Base-by-base conservation (phyloP, 257 asterid species). In the Gentiana straminea region DNA sequence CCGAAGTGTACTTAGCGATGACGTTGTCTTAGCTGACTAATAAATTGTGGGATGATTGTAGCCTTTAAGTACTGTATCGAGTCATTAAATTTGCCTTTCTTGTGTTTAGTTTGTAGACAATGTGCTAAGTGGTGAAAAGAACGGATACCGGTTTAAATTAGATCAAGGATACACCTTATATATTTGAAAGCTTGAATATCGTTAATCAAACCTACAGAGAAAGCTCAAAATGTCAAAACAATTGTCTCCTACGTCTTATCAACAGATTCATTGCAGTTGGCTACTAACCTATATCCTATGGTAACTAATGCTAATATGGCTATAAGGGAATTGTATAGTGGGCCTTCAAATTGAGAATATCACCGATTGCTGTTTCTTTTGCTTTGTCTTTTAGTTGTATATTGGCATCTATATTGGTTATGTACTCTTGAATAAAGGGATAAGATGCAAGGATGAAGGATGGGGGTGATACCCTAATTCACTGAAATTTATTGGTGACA, bases 1-100 rank as follows among this genome's bases (percentile, higher is more conserved):
- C 33, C 58, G 63, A 59, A 60, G 51, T 63, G 41, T 54, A 55
- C 61, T 64, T 58, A 41, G 38, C 37, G 35, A 1, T 37, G 33
- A 33, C 34, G 5, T n/a, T 7, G 37, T 44, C 1, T 2, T 33
- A 34, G 39, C 55, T 49, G 51, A 51, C 52, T 49, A 57, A 3
- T 39, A 4, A 35, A 9, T 32, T 49, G 37, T 9, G 32, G 13
- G 36, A 33, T 13, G 32, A 36, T 44, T 7, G 41, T 33, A 13
- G 15, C 8, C 12, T 55, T 39, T 11, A 37, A 13, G 12, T 43
- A 65, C 49, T 53, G 12, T 51, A 35, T 45, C 8, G 52, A 49
- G 39, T 49, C 50, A 12, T 55, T 43, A 35, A 10, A 34, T 64
- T 54, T 52, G 8, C 10, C 15, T 48, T 57, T 15, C 33, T 13